Conservation (phyloP, 306 rosid species). For the Adenanthera pavonina region DNA sequence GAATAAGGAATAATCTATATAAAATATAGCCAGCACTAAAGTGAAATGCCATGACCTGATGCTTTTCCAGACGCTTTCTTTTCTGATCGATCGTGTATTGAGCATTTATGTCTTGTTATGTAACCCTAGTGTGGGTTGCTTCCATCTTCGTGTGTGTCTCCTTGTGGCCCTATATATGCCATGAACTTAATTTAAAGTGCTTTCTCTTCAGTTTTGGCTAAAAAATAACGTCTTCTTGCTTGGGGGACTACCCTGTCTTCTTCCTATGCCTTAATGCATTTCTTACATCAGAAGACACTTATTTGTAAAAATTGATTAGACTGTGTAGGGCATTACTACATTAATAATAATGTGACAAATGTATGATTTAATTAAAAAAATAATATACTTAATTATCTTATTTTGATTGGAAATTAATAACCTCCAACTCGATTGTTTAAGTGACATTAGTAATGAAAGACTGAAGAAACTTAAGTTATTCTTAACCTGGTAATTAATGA, state of each 20-base stretch:
- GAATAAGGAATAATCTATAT: constrained; percentile 30
- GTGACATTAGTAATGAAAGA: too few relatives aligned
- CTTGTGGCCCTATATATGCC: neutral
- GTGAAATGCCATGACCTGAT: constrained; percentile 26
- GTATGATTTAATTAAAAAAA: too few relatives aligned
- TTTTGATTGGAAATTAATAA: too few relatives aligned
- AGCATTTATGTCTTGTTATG: constrained; percentile 1
- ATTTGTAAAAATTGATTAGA: too few relatives aligned
- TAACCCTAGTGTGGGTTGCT: neutral
- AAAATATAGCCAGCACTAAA: constrained; percentile 2
- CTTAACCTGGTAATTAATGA: too few relatives aligned
- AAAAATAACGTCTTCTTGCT: neutral
- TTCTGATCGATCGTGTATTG: neutral
- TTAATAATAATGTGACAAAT: too few relatives aligned
- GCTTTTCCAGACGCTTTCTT: neutral
- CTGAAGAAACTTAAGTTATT: too few relatives aligned
- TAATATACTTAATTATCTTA: too few relatives aligned
- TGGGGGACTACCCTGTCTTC: neutral
- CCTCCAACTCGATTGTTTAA: too few relatives aligned
- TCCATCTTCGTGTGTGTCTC: neutral
- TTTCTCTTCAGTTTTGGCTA: neutral
- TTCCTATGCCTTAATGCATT: neutral
- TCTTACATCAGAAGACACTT: constrained; percentile 4
- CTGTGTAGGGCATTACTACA: too few relatives aligned
- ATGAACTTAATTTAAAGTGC: neutral